Conservation (phyloP, 768 basidiomycete genomes). For the Lanmaoa pseudosensibilis region DNA sequence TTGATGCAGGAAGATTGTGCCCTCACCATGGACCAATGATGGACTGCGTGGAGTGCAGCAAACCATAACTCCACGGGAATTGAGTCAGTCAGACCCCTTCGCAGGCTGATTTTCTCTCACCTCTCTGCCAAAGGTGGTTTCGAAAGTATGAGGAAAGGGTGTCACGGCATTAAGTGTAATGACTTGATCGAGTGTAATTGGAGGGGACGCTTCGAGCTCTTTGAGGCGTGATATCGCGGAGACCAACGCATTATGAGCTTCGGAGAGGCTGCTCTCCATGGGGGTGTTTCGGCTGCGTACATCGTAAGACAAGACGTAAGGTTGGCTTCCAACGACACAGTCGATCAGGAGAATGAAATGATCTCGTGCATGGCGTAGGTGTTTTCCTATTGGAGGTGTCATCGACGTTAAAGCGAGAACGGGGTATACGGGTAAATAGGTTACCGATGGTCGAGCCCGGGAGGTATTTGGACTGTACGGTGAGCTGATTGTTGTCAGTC, state of each 20-base stretch:
- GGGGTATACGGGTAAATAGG: conserved; percentile 2
- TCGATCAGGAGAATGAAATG: conserved; percentile 73
- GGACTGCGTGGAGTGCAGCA: conserved; percentile 79
- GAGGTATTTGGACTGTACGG: conserved; percentile 64
- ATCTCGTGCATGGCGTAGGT: conserved; percentile 81
- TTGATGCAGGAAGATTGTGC: neutral
- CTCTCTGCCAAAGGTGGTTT: conserved; percentile 83
- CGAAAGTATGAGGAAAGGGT: conserved; percentile 69
- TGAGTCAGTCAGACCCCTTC: conserved; percentile 1
- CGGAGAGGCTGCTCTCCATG: conserved; percentile 69
- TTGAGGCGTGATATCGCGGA: conserved; percentile 59
- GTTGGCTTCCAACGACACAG: conserved; percentile 45
- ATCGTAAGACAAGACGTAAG: conserved; percentile 71
- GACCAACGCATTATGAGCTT: conserved; percentile 57
- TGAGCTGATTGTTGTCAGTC: conserved; percentile 68
- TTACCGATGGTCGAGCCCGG: conserved; percentile 88
- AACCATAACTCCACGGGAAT: conserved; percentile 69
- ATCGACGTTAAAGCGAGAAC: neutral
- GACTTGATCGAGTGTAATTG: conserved; percentile 49
- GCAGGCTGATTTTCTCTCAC: conserved; percentile 35
- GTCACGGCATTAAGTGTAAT: conserved; percentile 80
- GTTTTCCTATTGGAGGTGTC: conserved; percentile 60
- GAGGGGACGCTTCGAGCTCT: conserved; percentile 43
- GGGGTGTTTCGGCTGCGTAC: conserved; percentile 74
- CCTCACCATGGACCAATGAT: conserved; percentile 88